Conservation (phyloP, 306 rosid species). For the Echinosophora koreensis region DNA sequence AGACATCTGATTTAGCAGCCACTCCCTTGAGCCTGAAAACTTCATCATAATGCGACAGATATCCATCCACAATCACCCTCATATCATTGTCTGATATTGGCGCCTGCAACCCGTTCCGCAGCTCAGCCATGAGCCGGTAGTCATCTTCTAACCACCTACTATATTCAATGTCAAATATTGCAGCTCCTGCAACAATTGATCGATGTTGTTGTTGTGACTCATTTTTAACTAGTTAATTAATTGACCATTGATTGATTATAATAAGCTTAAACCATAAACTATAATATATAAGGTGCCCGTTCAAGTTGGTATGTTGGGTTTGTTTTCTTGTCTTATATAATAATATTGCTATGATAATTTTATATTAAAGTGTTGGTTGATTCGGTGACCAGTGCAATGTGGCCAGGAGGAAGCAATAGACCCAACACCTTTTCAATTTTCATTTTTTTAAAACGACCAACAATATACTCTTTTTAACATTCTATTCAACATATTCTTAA, state of each 20-base stretch:
- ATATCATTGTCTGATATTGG: constrained; percentile 72
- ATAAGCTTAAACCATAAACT: too few species aligned
- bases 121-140: constrained; percentile 75
- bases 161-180: constrained; percentile 95
- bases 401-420: constrained; percentile 22
- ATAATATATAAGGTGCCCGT: not conserved
- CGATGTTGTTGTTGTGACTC: too few species aligned
- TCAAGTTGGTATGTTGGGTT: too few species aligned
- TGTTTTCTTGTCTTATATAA: too few species aligned
- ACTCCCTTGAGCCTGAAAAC: constrained; percentile 69
- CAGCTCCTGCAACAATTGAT: constrained; percentile 66
- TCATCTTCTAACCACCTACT: constrained; percentile 94
- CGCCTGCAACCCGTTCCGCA: constrained; percentile 67
- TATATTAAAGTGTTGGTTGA: not conserved
- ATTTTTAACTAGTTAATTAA: too few species aligned
- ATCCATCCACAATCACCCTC: constrained; percentile 69
- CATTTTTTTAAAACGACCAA: too few species aligned
- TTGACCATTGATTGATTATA: too few species aligned
- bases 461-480: too few species aligned
- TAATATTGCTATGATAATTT: not conserved
- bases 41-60: constrained; percentile 77
- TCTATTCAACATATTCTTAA: too few species aligned
- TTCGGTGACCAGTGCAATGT: not conserved
- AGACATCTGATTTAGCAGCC: constrained; percentile 88
- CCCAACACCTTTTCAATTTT: not conserved